Percentiles rank a stretch among this genome's conserved stretches.
phyloP scores from a whole-genome alignment of 192 early-diverging fungal genomes.

The Coemansia sp. region DNA sequence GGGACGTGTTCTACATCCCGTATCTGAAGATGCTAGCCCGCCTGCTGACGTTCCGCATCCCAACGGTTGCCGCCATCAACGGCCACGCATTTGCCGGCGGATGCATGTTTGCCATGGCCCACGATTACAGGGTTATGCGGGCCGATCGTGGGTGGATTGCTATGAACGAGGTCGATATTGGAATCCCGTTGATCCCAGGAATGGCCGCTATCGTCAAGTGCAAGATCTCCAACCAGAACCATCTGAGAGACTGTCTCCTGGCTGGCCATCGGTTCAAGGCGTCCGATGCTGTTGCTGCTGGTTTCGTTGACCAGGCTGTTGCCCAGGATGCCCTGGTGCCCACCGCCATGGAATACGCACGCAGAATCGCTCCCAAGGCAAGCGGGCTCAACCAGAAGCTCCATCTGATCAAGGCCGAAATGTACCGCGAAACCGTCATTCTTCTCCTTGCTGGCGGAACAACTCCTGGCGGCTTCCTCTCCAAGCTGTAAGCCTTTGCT shows the following conservation, averaged over 20 bases:
- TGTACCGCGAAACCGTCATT: conserved; percentile 60
- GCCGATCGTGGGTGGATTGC: conserved; percentile 72
- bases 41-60: conserved; percentile 65
- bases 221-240: conserved; percentile 59
- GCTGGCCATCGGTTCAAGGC: conserved; percentile 62
- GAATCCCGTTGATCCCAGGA: conserved; percentile 64
- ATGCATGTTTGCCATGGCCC: conserved; percentile 59
- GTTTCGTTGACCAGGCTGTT: conserved; percentile 63
- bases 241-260: conserved; percentile 66
- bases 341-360: conserved; percentile 60
- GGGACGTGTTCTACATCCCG: conserved; percentile 47
- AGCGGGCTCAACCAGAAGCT: conserved; percentile 56
- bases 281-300: conserved; percentile 60
- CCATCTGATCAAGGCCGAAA: conserved; percentile 65
- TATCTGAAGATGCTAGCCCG: conserved; percentile 63
- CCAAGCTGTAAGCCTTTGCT: conserved; percentile 39
- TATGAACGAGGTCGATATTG: conserved; percentile 79
- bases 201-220: conserved; percentile 69
- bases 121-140: conserved; percentile 75
- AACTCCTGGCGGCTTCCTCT: conserved; percentile 35
- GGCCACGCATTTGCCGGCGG: conserved; percentile 85
- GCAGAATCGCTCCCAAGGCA: conserved; percentile 58
- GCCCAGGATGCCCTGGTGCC: conserved; percentile 53
- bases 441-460: conserved; percentile 37
- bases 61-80: conserved; percentile 75